phyloP scores from a whole-genome alignment of 2,329 filamentous ascomycete species.

The Plectosphaerella plurivora region DNA sequence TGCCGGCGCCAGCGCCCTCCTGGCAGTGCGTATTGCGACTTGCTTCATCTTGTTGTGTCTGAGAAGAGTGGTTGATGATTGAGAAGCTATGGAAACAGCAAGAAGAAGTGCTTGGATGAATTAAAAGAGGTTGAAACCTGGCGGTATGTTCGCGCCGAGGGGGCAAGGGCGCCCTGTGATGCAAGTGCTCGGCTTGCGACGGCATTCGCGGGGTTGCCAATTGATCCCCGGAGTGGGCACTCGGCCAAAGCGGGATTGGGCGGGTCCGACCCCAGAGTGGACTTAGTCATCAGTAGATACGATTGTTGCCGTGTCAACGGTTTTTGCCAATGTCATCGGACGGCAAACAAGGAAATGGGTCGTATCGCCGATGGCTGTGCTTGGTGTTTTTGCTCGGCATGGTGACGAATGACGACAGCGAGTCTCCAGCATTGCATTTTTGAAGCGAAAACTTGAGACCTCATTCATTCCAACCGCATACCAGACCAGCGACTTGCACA shows the following conservation, averaged over 20 bases:
- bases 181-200: constrained; percentile 15
- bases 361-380: constrained; percentile 8
- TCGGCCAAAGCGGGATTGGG: constrained; percentile 5
- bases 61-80: constrained; percentile 4
- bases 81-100: too few relatives aligned
- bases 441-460: too few relatives aligned
- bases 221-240: background rate
- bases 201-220: constrained; percentile 12
- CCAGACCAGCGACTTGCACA: constrained; percentile 4
- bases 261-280: background rate
- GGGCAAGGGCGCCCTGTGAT: constrained; percentile 7
- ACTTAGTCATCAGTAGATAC: constrained; percentile 17
- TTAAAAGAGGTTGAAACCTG: background rate
- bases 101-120: background rate
- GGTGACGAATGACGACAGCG: too few relatives aligned
- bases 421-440: too few relatives aligned
- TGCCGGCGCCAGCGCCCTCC: constrained; percentile 7
- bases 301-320: constrained; percentile 39
- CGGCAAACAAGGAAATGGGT: constrained; percentile 10
- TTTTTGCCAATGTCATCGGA: background rate
- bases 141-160: background rate
- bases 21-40: constrained; percentile 6
- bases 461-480: background rate
- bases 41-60: constrained; percentile 7
- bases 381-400: constrained; percentile 3